Evolutionary conservation across 169 alveolate species (phyloP), one percentile per base, ranked within the genome.

Genomic region (Blepharisma undulans): DNA sequence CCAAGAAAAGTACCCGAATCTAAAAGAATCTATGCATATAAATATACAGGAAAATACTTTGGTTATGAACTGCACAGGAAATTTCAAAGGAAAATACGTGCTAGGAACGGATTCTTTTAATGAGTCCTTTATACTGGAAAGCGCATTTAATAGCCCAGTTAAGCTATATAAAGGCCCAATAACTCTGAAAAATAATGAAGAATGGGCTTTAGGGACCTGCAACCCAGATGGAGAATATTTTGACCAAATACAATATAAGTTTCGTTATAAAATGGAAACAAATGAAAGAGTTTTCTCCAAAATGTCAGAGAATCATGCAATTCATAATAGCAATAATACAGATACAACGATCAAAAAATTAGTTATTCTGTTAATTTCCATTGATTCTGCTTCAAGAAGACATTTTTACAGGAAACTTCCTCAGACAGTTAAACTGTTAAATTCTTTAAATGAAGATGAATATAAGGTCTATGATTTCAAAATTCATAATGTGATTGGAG

Each of bases 201-300:
- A 82, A n/a, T 82, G 89, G 89, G 89, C 89, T 6, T 60, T 18
- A 8, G 89, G 89, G 10, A 25, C 89, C n/a, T 82, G 89, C 22
- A 80, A 30, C n/a, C 22, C 71, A 16, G 12, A 16, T 21, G 60
- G 60, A 82, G 76, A 82, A 34, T 14, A 74, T 29, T 74, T 25
- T 29, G 18, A 19, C 33, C 33, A 82, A 82, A 21, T n/a, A n/a
- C n/a, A n/a, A n/a, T n/a, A n/a, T n/a, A n/a, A n/a, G n/a, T n/a
- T n/a, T n/a, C n/a, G n/a, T n/a, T n/a, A n/a, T n/a, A n/a, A n/a
- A n/a, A n/a, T n/a, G n/a, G 30, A 21, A 34, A 25, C 76, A 0
- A 22, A 32, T 0, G 34, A 60, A 21, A 82, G 89, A n/a, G 76
- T n/a, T n/a, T n/a, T n/a, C n/a, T n/a, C n/a, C 76, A 22, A 34